Base-by-base conservation (phyloP, 2,329 filamentous ascomycete genomes). In the Hymenoscyphus linearis region DNA sequence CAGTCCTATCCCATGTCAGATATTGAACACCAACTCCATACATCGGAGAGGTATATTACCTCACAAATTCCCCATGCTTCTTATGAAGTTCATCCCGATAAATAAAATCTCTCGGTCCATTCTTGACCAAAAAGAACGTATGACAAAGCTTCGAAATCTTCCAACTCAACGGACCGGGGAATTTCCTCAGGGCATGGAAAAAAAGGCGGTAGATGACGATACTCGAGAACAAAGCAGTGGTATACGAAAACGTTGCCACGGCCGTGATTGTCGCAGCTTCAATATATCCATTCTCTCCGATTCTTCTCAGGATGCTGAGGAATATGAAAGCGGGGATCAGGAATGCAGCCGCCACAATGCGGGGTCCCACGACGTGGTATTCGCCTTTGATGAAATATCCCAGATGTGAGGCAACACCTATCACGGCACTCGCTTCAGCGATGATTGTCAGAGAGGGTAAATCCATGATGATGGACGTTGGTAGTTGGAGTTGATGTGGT, bases 121-220 rank as follows among this genome's bases (percentile, higher is more conserved):
- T 60, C 35, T 40, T 58, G 66, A 44, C 63, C 16, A 63, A 54
- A 18, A 27, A 31, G 1, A 55, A 47, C 0, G 64, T 37, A 52
- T 67, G 68, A 60, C 56, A 65, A 14, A 71, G 58, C 16, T 69
- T 71, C 0, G 63, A 61, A 1, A 70, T 37, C 25, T 64, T 67
- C 5, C 66, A 65, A 3, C 53, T 27, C 2, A 65, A 60, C 0
- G 71, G 71, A 2, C 70, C 71, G 9, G 70, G 68, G 27, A 72
- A 73, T 12, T 56, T 55, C 14, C 58, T 69, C 56, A 75, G 68
- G 40, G 53, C 71, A 68, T 57, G 70, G 71, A 69, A 77, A 76
- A 85, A 78, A 0, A 81, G 78, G 4, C 85, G 68, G 66, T 85
- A 83, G 57, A 80, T 77, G 27, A 85, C 73, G 72, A 85, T 79